Evolutionary conservation across 2,329 filamentous ascomycete species (phyloP), one percentile per base, ranked within the genome.

Genomic region (Verticillium nonalfalfae): DNA sequence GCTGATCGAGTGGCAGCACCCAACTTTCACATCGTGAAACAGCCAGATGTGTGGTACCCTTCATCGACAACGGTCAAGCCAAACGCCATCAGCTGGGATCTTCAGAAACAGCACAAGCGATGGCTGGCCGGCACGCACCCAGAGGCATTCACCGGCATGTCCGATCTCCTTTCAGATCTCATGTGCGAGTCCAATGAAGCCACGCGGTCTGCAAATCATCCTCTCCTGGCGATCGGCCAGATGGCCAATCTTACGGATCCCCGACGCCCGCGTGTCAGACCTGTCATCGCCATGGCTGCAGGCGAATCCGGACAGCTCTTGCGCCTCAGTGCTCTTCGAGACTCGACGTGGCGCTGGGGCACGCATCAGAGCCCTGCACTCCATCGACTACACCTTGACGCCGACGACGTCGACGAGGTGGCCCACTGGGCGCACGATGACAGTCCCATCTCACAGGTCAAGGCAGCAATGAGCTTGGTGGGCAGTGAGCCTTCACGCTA

Each of bases 251-350:
- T 73, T 18, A 76, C 73, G 45, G 61, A 71, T 18, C 66, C 68
- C 3, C 66, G 61, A 34, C 68, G 59, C 36, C 56, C 66, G 36
- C 65, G 61, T 1, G 70, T 68, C 15, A 71, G 72, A 13, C 72
- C 75, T 1, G 71, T 76, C 66, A 76, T 80, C 63, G 83, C 76
- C 64, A 80, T 75, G 67, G 80, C 76, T 5, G 76, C 80, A 2
- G 88, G 88, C n/a, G 78, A 80, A 57, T 80, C 79, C 14, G 84
- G 85, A 1, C 82, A 87, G 65, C 73, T 83, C 1, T 73, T 91
- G 10, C 82, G 83, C 2, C 68, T 91, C 2, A 72, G 81, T 4
- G 75, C 77, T 7, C 70, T 88, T 4, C 75, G 78, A 3, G 71
- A 79, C 26, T 80, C 85, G 57, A 75, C 75, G 57, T 83, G 82